Evolutionary conservation across 2,329 filamentous ascomycete genomes (phyloP).

Genomic region (Botrytis paeoniae): DNA sequence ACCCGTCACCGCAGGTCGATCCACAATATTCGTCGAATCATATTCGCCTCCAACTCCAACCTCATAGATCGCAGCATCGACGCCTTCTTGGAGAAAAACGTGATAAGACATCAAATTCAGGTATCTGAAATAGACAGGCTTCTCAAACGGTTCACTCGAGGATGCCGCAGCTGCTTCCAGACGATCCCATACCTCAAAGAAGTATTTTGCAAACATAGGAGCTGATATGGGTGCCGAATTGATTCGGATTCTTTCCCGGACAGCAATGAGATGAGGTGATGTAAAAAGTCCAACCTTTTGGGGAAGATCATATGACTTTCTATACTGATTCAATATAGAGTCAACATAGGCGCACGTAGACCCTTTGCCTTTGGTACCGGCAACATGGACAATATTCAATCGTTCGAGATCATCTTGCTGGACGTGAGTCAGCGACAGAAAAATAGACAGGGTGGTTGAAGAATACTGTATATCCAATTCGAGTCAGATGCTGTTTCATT

Average conservation of each 20-base stretch:
- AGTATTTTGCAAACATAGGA: conserved; percentile 59
- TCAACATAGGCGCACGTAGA: conserved; percentile 67
- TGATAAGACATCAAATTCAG: conserved; percentile 67
- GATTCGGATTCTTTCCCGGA: conserved; percentile 65
- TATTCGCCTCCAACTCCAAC: conserved; percentile 66
- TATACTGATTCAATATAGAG: conserved; percentile 57
- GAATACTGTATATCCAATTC: conserved; percentile 68
- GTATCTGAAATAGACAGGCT: conserved; percentile 58
- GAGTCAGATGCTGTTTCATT: conserved; percentile 73
- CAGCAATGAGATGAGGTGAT: conserved; percentile 65
- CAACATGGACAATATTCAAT: conserved; percentile 67
- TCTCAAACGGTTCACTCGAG: conserved; percentile 36
- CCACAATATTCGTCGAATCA: conserved; percentile 66
- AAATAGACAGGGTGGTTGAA: not conserved
- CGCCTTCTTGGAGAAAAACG: conserved; percentile 59
- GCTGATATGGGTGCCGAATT: conserved; percentile 57
- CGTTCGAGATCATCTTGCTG: conserved; percentile 44
- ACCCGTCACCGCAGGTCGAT: conserved; percentile 54
- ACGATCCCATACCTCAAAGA: conserved; percentile 65
- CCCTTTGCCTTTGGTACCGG: conserved; percentile 76
- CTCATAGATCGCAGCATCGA: conserved; percentile 63
- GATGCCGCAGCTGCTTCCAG: conserved; percentile 41
- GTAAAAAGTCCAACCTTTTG: conserved; percentile 59
- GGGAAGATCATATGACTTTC: conserved; percentile 34
- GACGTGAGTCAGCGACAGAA: not conserved